phyloP scores from a whole-genome alignment of 1,139 yeast species.

The Yamadazyma sp. region DNA sequence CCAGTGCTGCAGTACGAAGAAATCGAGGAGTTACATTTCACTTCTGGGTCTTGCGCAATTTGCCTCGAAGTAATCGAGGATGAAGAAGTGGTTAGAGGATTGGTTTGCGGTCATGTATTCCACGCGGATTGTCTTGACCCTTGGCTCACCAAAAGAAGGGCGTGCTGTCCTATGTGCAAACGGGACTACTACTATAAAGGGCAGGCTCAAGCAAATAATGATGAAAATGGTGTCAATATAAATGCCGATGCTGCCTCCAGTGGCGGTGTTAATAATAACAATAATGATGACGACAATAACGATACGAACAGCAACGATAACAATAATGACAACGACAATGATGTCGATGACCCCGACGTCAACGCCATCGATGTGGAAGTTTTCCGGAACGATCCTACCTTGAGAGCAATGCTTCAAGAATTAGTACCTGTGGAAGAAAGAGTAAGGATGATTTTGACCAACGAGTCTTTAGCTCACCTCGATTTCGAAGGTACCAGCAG shows the following conservation, averaged over 20 bases:
- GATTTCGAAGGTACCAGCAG: conserved; percentile 48
- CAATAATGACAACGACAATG: conserved; percentile 19
- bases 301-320: conserved; percentile 19
- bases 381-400: conserved; percentile 39
- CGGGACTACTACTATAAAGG: conserved; percentile 58
- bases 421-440: conserved; percentile 41
- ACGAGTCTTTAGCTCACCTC: conserved; percentile 24
- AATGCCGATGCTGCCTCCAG: not conserved
- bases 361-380: conserved; percentile 40
- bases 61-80: conserved; percentile 69
- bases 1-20: conserved; percentile 1
- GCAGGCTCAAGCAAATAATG: conserved; percentile 1
- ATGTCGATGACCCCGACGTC: conserved; percentile 24
- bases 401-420: conserved; percentile 42
- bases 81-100: conserved; percentile 66
- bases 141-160: conserved; percentile 74
- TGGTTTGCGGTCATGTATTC: conserved; percentile 82
- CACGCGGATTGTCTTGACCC: conserved; percentile 81
- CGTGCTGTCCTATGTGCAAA: conserved; percentile 86
- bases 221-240: conserved; percentile 6
- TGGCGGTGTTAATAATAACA: conserved; percentile 5
- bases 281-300: conserved; percentile 16
- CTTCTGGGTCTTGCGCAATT: conserved; percentile 79
- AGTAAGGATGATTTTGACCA: conserved; percentile 34
- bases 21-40: conserved; percentile 46